These are phyloP conservation scores for Spergularia marina DNA, from an alignment of 148 eudicot species.

Conservation along the genomic window DNA sequence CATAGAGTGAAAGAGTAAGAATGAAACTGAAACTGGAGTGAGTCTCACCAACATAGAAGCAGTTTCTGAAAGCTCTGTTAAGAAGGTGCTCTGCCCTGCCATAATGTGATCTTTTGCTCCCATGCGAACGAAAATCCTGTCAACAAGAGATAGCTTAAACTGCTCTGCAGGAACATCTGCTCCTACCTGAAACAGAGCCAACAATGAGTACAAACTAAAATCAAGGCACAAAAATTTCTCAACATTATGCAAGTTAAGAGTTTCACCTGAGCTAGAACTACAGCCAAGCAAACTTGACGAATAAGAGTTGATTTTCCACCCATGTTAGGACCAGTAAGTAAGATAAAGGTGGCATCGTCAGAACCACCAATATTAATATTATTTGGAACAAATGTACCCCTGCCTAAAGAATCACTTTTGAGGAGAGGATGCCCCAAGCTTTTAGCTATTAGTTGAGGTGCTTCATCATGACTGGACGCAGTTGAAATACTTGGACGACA, in stretches of 20 bases:
- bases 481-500: slow-evolving; percentile 69
- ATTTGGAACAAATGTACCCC: slow-evolving; percentile 85
- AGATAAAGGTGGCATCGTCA: slow-evolving; percentile 63
- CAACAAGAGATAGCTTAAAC: slow-evolving; percentile 81
- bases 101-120: slow-evolving; percentile 99
- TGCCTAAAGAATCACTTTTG: slow-evolving; percentile 71
- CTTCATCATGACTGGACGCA: slow-evolving; percentile 34
- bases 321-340: slow-evolving; percentile 99
- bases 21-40: not conserved
- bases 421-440: slow-evolving; percentile 88
- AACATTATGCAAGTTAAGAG: slow-evolving; percentile 3
- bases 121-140: slow-evolving; percentile 91
- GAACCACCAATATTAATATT: slow-evolving; percentile 78
- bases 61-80: slow-evolving; percentile 95
- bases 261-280: slow-evolving; percentile 85
- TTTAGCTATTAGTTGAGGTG: slow-evolving; percentile 63
- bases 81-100: slow-evolving; percentile 97
- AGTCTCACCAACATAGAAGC: slow-evolving; percentile 89
- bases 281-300: slow-evolving; percentile 97
- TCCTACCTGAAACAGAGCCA: slow-evolving; percentile 57
- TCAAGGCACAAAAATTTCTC: slow-evolving; percentile 1
- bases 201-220: slow-evolving; percentile 18
- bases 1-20: not conserved
- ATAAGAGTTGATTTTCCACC: slow-evolving; percentile 99
- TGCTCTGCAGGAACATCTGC: slow-evolving; percentile 91